Evolutionary conservation across 1,284 basidiomycete genomes (phyloP).

Genomic region (Trichosporon asahii): DNA sequence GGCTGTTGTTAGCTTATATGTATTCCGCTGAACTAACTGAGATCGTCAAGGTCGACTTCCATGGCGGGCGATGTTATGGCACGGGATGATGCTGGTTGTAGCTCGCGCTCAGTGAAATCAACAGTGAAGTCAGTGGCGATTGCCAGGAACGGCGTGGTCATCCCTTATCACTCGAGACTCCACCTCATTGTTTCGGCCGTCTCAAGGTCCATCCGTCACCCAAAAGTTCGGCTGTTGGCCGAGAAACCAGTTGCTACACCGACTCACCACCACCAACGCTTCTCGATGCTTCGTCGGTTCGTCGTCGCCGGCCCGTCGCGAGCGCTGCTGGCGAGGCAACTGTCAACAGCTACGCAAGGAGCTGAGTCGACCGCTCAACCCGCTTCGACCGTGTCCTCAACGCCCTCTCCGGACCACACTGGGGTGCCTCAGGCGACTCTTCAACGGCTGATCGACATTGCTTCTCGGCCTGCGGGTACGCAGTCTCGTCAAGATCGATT

Average conservation of each 20-base stretch:
- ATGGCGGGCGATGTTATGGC: not conserved
- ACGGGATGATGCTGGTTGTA: constrained; percentile 17
- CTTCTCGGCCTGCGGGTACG: not conserved
- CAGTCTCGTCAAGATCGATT: not conserved
- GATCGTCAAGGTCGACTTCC: constrained; percentile 43
- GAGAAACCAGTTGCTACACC: not conserved
- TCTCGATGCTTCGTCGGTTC: constrained; percentile 19
- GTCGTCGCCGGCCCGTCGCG: constrained; percentile 19
- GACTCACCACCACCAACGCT: not conserved
- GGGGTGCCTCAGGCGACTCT: not conserved
- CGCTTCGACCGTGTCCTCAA: not conserved
- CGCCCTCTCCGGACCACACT: not conserved
- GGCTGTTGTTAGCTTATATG: constrained; percentile 24
- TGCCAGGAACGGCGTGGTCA: not conserved
- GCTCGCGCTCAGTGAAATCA: not conserved
- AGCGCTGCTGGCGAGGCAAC: constrained; percentile 12
- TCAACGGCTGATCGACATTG: not conserved
- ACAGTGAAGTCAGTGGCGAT: constrained; percentile 4
- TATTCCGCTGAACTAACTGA: constrained; percentile 29
- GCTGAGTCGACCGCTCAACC: not conserved
- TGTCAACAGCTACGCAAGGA: constrained; percentile 11
- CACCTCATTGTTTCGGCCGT: not conserved
- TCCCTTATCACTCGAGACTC: not conserved
- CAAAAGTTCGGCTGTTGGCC: constrained; percentile 3
- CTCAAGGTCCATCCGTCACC: not conserved